Conservation (phyloP, 108 stramenopile genomes). For the Mayamaea pseudoterrestris region DNA sequence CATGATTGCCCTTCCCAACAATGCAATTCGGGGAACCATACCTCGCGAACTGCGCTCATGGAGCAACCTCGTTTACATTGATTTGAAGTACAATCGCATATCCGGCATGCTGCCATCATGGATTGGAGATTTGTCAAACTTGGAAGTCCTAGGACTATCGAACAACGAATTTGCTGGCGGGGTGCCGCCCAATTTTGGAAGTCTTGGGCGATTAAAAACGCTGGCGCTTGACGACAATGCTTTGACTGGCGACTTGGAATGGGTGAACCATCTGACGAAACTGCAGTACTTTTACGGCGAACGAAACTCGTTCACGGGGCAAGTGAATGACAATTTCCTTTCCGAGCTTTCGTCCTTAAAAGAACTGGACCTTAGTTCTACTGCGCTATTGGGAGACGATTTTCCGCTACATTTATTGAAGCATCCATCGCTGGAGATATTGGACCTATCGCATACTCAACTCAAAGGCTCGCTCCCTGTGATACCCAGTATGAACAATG, state of each 20-base stretch:
- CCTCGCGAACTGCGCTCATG: constrained; percentile 9
- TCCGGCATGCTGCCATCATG: constrained; percentile 17
- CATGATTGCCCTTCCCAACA: constrained; percentile 17
- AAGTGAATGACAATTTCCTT: constrained; percentile 12
- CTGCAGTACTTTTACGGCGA: constrained; percentile 22
- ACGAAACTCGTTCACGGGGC: constrained; percentile 14
- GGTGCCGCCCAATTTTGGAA: constrained; percentile 8
- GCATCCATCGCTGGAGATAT: constrained; percentile 4
- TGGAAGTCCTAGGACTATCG: constrained; percentile 27
- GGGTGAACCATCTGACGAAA: constrained; percentile 1
- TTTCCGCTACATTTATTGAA: constrained; percentile 2
- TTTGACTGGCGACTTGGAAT: constrained; percentile 14
- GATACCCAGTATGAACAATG: constrained; percentile 15
- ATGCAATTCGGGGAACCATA: constrained; percentile 16
- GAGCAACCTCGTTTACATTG: constrained; percentile 19
- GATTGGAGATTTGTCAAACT: constrained; percentile 8
- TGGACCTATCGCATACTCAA: constrained; percentile 15
- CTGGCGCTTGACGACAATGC: constrained; percentile 26
- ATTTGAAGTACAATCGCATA: constrained; percentile 28
- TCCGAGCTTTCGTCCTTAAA: constrained; percentile 3
- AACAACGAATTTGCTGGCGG: constrained; percentile 21
- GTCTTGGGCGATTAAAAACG: constrained; percentile 14
- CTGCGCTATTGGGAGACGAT: constrained; percentile 5
- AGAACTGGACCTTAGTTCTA: constrained; percentile 25
- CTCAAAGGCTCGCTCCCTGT: constrained; percentile 6